Base-by-base conservation (phyloP, 2,329 filamentous ascomycete genomes). In the Talaromyces marneffei region DNA sequence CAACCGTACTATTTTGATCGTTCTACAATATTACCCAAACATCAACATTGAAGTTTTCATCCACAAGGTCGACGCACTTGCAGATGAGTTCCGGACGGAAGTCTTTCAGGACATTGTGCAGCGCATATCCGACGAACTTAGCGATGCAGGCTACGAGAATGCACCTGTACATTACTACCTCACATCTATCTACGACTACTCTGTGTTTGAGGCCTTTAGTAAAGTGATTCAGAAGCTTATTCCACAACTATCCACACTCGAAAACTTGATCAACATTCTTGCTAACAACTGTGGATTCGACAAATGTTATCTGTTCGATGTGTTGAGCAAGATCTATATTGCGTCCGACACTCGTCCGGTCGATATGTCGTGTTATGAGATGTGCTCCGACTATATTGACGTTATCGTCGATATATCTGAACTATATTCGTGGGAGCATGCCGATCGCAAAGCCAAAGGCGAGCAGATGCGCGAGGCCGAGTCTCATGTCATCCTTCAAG, bases 41-140 rank as follows among this genome's bases (percentile, higher is more conserved):
- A 94, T 97, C 77, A 96, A 97, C 75, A 90, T 99, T 66, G 93
- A 97, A 73, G 93, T 99, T 56, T 97, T 99, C 76, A 96, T 99
- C 69, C 94, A 99, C 83, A 99, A 99, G 75, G 93, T 97, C 35
- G 94, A 99, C 72, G 93, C 92, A n/a, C 82, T 99, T 16, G 94
- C 91, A 29, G 94, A 97, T 67, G 94, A 99, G 75, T 97, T 94
- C 80, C 92, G 94, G 72, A 87, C 92, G 62, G 94, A 99, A 70
- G 96, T 95, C 18, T 94, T 96, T 78, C 89, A 94, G 62, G 94
- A 99, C 76, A 96, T 99, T 65, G 92, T 92, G 57, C 95, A 97
- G 73, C 88, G 92, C 40, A 96, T 97, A 65, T 92, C 96, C 70
- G 94, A 99, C 73, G 94, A 99, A 74, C 85, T 99, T 33, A 93